Evolutionary conservation across 2,329 filamentous ascomycete species (phyloP), one percentile per base, ranked within the genome.

Genomic region (Acrocalymma vagum): DNA sequence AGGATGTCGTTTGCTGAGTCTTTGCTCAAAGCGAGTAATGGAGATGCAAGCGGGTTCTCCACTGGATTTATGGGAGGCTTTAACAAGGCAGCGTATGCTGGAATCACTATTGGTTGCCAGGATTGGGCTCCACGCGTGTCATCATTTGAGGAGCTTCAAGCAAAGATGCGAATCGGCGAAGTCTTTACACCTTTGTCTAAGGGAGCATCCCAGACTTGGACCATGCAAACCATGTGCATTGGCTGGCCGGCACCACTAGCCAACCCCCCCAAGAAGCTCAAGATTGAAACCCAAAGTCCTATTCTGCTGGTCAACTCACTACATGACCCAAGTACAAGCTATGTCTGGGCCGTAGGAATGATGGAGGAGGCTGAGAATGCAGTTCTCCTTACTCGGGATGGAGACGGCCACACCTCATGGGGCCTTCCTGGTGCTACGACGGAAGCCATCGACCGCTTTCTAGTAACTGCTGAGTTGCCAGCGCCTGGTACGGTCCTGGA

Each of bases 241-340:
- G 67, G 67, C 2, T 76, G 72, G 72, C 69, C 70, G 0, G 57
- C 63, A 3, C 43, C 58, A 3, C 29, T 65, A 13, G 53, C 46
- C 6, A 72, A 73, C 48, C 66, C 65, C 7, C 65, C 62, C 2
- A 45, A 53, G 11, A 39, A 23, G 5, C 39, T 63, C 17, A 48
- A 53, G 29, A n/a, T 52, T 28, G 22, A 47, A 35, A 45, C 46
- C 9, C 28, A 55, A 5, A 43, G 58, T 8, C 53, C 59, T 11
- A 62, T 74, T 20, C 51, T 76, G 29, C 45, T 71, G 45, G 65
- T 73, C 5, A 73, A 73, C 39, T 55, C 70, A 5, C 54, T 65
- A 3, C 63, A 63, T 43, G 73, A 76, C 50, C 72, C 72, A 1
- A 61, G 59, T 26, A 74, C 72, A 2, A 62, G 62, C 29, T 67